Evolutionary conservation across 2,329 filamentous ascomycete genomes (phyloP).

Genomic region (Tolypocladium pustulatum): DNA sequence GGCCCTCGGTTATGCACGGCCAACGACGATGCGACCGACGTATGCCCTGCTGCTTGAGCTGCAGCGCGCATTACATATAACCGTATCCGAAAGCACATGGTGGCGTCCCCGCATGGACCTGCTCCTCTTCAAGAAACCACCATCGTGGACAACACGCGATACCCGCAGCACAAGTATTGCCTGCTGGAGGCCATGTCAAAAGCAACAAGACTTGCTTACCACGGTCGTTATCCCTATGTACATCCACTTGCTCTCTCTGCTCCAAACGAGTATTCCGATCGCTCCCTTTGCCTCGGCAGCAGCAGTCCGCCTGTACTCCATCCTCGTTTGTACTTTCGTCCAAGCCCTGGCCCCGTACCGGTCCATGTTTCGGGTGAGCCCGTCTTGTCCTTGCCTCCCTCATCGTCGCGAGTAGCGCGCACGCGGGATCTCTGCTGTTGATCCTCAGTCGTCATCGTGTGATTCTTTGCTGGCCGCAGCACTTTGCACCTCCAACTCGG

Average conservation of each 20-base stretch:
- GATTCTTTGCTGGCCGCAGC: not conserved
- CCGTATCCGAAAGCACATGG: slow-evolving; percentile 2
- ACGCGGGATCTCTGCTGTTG: slow-evolving; percentile 6
- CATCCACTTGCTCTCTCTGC: not conserved
- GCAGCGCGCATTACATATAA: not conserved
- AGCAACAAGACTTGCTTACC: not conserved
- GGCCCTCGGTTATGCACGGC: slow-evolving; percentile 27
- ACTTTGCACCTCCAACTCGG: not conserved
- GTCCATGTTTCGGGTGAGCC: not conserved
- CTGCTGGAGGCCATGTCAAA: not conserved
- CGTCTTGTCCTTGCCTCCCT: not conserved
- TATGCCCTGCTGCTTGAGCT: not conserved
- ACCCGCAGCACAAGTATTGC: not conserved
- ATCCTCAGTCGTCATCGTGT: not conserved
- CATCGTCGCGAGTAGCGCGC: slow-evolving; percentile 1
- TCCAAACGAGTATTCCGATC: not conserved
- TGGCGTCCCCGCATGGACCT: slow-evolving; percentile 2
- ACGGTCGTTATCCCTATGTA: not conserved
- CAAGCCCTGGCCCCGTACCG: not conserved
- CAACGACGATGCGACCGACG: not conserved
- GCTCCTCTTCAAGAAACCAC: not conserved
- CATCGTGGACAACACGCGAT: not conserved
- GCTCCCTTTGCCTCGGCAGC: not conserved
- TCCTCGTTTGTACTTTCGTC: not conserved
- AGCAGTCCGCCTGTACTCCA: not conserved